Evolutionary conservation across 108 stramenopile genomes (phyloP).

Genomic region (Chaetoceros muelleri): DNA sequence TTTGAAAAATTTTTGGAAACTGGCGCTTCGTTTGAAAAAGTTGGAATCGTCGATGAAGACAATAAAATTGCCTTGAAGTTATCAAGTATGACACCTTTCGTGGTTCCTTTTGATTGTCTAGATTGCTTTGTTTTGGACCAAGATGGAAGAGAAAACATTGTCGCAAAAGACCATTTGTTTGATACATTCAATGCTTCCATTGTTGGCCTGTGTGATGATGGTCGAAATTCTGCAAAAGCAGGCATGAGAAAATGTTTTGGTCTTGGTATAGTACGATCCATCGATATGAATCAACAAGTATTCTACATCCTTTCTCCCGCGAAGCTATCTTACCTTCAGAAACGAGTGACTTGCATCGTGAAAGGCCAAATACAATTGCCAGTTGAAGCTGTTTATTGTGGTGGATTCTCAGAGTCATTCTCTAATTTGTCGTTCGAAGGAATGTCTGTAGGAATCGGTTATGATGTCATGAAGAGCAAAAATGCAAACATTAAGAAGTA

Average conservation of each 20-base stretch:
- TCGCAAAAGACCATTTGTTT: constrained; percentile 16
- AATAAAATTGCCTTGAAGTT: constrained; percentile 43
- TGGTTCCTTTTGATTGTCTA: constrained; percentile 28
- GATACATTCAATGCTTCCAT: constrained; percentile 56
- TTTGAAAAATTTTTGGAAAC: constrained; percentile 16
- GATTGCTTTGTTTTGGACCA: constrained; percentile 12
- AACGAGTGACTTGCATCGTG: constrained; percentile 29
- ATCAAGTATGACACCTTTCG: constrained; percentile 32
- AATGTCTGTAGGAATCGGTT: constrained; percentile 26
- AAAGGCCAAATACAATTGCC: constrained; percentile 49
- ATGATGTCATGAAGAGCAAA: constrained; percentile 59
- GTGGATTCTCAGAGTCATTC: constrained; percentile 60
- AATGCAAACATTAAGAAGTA: neutral
- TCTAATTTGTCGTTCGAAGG: constrained; percentile 34
- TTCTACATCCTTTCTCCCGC: constrained; percentile 69
- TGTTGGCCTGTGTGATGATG: constrained; percentile 50
- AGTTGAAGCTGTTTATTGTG: constrained; percentile 46
- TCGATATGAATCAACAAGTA: constrained; percentile 39
- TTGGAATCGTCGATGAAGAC: constrained; percentile 36
- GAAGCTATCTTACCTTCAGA: constrained; percentile 12
- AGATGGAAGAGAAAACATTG: constrained; percentile 16
- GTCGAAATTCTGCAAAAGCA: constrained; percentile 1
- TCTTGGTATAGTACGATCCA: constrained; percentile 66
- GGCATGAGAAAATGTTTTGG: constrained; percentile 40
- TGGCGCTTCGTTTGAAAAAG: constrained; percentile 12